Base-by-base conservation (phyloP, 176 grass and related monocot genomes). In the Zoysia japonica region DNA sequence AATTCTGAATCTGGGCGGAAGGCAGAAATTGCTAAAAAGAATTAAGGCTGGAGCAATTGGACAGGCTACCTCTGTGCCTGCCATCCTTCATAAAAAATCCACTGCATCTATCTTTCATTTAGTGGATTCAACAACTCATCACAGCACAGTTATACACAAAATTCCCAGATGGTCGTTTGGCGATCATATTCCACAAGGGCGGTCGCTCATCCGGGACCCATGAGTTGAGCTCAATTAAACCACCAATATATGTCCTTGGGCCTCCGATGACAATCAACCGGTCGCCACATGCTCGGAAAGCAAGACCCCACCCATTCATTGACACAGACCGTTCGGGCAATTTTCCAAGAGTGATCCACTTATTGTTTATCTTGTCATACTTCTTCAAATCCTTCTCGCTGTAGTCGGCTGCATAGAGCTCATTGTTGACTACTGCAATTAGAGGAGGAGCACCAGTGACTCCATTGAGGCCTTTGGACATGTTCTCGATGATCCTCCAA, bases 141-240 rank as follows among this genome's bases (percentile, higher is more conserved):
- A 99, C 93, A 0, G 96, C 96, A 46, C 96, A 95, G 74, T 99
- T 99, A 88, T 91, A 99, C 46, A 99, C 96, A 47, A 99, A 99
- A 65, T 86, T 92, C 63, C 92, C 90, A 2, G 96, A 99, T 56
- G 85, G 78, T 63, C 86, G 83, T 36, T 83, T 91, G 78, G 88
- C 96, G 83, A 99, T 87, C 62, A 90, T 81, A 50, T 87, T 72
- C 96, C 96, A 99, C 56, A 81, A 78, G 20, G 96, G 96, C 1
- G 75, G 85, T 4, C 80, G 84, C 20, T 74, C 90, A 70, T 84
- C 64, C 0, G 96, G 96, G 36, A 92, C 74, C 92, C 96, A 99
- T 41, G 92, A 94, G 67, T 91, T 99, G 59, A 99, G 88, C 88
- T 99, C 90, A 64, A 95, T 99, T 47, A 85, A 89, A 42, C 96